Conservation (phyloP, 352 stramenopile genomes). For the Phytophthora colocasiae region DNA sequence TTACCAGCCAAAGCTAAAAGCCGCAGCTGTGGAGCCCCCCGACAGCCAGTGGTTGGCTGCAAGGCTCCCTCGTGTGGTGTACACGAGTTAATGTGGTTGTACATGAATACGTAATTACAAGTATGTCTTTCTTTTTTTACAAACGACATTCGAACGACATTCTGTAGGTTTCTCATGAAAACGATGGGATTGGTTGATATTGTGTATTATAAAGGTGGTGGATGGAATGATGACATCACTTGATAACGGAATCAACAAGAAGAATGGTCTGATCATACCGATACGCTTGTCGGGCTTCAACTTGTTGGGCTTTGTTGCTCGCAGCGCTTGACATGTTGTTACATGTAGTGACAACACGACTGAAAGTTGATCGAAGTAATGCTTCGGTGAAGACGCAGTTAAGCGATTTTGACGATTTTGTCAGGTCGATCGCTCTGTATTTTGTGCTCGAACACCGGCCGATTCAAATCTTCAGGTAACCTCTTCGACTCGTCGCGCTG, state of each 20-base stretch:
- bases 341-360: neutral
- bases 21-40: slow-evolving; percentile 35
- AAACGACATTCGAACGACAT: neutral
- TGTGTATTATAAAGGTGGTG: neutral
- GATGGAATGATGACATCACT: no score
- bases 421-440: slow-evolving; percentile 8
- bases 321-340: neutral
- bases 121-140: neutral
- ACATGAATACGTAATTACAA: slow-evolving; percentile 12
- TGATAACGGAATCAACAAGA: no score
- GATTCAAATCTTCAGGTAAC: slow-evolving; percentile 21
- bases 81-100: neutral
- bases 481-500: slow-evolving; percentile 29
- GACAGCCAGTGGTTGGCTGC: slow-evolving; percentile 43
- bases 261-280: no score
- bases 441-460: slow-evolving; percentile 7
- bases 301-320: neutral
- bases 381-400: slow-evolving; percentile 5
- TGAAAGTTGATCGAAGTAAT: slow-evolving; percentile 2
- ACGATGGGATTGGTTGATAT: neutral
- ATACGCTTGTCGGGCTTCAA: neutral
- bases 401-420: neutral
- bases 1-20: slow-evolving; percentile 45
- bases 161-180: neutral
- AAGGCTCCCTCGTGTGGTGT: slow-evolving; percentile 2